Percentiles rank a stretch among this genome's conserved stretches.
phyloP scores from a whole-genome alignment of 148 eudicot species.

The Vaccinium myrtillus region DNA sequence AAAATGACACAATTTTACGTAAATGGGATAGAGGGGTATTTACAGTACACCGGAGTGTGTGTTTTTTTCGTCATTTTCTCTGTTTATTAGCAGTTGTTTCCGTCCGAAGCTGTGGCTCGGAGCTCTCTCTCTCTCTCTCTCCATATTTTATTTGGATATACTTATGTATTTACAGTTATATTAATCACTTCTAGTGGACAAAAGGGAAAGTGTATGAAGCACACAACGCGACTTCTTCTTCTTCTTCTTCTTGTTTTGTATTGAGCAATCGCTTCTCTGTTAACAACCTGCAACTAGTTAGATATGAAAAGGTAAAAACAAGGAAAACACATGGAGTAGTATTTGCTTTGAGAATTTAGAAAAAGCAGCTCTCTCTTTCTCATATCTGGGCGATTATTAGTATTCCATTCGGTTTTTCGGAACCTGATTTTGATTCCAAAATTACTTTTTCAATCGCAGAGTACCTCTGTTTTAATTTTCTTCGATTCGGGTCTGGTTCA shows the following conservation, averaged over 20 bases:
- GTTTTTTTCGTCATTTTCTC: no score
- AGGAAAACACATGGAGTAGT: background rate
- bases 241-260: background rate
- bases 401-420: background rate
- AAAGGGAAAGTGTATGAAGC: conserved; percentile 12
- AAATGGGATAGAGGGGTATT: no score
- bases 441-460: background rate
- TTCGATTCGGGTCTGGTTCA: no score
- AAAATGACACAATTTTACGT: no score
- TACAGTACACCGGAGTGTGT: no score
- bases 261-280: background rate
- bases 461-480: background rate
- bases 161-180: background rate
- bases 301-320: conserved; percentile 23
- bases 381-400: background rate
- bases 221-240: conserved; percentile 7
- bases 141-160: background rate
- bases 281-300: background rate
- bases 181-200: conserved; percentile 3
- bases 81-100: no score
- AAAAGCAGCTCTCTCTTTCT: no score
- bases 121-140: background rate
- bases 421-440: background rate
- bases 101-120: background rate
- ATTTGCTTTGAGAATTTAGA: background rate